Evolutionary conservation across 352 stramenopile genomes (phyloP), one percentile per base, ranked within the genome.

Genomic region (Pythium folliculosum): DNA sequence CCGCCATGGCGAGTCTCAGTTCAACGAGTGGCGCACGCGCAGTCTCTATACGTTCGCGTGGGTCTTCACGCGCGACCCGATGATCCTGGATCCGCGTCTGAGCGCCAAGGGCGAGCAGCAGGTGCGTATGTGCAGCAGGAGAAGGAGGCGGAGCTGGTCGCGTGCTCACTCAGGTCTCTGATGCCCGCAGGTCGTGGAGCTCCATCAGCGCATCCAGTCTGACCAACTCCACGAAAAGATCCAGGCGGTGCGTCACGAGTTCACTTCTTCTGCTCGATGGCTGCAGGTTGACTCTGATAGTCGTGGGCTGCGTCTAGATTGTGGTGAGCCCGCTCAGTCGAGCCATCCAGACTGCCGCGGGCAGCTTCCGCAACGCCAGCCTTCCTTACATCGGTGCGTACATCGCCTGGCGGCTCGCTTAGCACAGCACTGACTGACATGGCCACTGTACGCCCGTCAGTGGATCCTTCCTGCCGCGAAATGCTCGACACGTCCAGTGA

Each of bases 401-500:
- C 4, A 21, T 21, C 14, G n/a, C 14, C 6, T 32, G 27, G 27
- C 5, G 27, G 27, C 40, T n/a, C 2, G 14, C 40, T 47, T 19
- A n/a, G 8, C 35, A 40, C 40, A 47, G 1, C 23, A 22, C 2
- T 10, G 22, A 58, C 17, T 32, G 13, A 69, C 14, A 48, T 9
- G 45, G 37, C 17, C 12, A 27, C 7, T 68, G 37, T 52, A 7
- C 19, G 32, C 5, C 21, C 7, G 23, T 1, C 52, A 95, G 86
- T 94, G 50, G 82, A 94, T 14, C 72, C 79, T 57, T 75, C 56
- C 17, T 95, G 87, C 51, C 84, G 88, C 16, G 88, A 96, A 64
- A 90, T 91, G 82, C 78, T 96, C 13, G 84, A 94, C 65, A 96
- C 88, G 3, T 84, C 88, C 4, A 94, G 88, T 53, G 88, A 96